phyloP scores from a whole-genome alignment of 495 filamentous ascomycete species.

The Neurospora sp. region DNA sequence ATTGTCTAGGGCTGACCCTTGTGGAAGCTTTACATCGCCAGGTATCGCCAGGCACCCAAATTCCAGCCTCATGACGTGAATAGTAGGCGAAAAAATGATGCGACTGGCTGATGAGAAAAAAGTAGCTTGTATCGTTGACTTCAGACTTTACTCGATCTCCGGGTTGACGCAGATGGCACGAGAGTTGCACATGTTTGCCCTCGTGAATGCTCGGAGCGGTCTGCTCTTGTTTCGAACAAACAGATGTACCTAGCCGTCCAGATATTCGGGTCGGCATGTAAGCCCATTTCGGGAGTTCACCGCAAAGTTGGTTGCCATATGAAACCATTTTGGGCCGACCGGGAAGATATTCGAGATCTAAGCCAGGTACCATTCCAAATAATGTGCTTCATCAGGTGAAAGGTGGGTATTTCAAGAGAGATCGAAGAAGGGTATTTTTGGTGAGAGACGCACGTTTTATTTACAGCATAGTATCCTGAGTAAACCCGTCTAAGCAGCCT shows the following conservation, averaged over 20 bases:
- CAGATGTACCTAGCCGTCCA: background rate
- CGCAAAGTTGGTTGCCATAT: background rate
- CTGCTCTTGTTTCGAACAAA: background rate
- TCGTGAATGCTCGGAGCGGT: background rate
- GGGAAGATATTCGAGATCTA: background rate
- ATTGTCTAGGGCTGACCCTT: background rate
- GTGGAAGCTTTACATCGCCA: background rate
- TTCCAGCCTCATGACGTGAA: background rate
- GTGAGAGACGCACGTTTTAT: background rate
- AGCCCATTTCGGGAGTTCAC: background rate
- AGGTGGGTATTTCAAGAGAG: background rate
- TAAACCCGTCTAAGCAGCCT: background rate
- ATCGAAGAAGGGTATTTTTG: background rate
- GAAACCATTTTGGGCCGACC: background rate
- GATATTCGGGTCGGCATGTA: background rate
- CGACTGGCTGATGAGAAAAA: background rate
- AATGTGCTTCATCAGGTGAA: background rate
- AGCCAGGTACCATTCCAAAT: background rate
- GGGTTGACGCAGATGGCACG: background rate
- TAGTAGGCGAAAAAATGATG: background rate
- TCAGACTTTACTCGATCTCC: background rate
- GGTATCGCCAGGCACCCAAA: background rate
- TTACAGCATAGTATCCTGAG: background rate
- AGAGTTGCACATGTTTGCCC: background rate
- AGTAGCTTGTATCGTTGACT: background rate